A percentile compares a stretch with the other conserved stretches of the same genome.
These are phyloP conservation scores for Vachellia collinsii DNA, from an alignment of 306 rosid genomes.

Conservation along the genomic window DNA sequence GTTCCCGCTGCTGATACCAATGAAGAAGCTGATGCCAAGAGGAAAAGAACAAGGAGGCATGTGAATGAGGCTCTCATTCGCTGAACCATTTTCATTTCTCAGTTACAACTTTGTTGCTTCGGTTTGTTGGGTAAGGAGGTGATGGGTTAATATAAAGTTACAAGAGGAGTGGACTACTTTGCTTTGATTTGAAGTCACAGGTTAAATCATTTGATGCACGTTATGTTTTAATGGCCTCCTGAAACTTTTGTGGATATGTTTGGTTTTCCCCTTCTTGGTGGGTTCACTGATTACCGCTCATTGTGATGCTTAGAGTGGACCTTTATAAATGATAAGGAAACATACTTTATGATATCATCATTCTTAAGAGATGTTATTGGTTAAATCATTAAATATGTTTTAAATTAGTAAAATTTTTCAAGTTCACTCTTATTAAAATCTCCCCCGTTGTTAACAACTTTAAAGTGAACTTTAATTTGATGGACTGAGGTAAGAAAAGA, in stretches of 20 bases:
- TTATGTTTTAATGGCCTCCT: slow-evolving; percentile 35
- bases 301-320: slow-evolving; percentile 36
- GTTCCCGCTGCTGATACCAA: slow-evolving; percentile 29
- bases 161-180: slow-evolving; percentile 38
- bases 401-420: no score
- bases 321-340: slow-evolving; percentile 25
- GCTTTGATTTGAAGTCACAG: slow-evolving; percentile 69
- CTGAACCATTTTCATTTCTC: slow-evolving; percentile 44
- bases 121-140: not conserved
- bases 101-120: slow-evolving; percentile 22
- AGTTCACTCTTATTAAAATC: no score
- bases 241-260: slow-evolving; percentile 34
- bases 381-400: no score
- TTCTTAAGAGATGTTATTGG: no score
- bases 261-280: slow-evolving; percentile 39
- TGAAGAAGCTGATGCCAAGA: slow-evolving; percentile 44
- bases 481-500: slow-evolving; percentile 29
- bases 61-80: slow-evolving; percentile 44
- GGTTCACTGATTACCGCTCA: slow-evolving; percentile 42
- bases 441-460: no score
- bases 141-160: slow-evolving; percentile 44
- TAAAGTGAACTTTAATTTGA: no score
- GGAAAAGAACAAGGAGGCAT: slow-evolving; percentile 48
- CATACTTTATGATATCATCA: slow-evolving; percentile 31
- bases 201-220: slow-evolving; percentile 51